phyloP scores from a whole-genome alignment of 2,329 filamentous ascomycete species.

The Grosmannia clavigera region DNA sequence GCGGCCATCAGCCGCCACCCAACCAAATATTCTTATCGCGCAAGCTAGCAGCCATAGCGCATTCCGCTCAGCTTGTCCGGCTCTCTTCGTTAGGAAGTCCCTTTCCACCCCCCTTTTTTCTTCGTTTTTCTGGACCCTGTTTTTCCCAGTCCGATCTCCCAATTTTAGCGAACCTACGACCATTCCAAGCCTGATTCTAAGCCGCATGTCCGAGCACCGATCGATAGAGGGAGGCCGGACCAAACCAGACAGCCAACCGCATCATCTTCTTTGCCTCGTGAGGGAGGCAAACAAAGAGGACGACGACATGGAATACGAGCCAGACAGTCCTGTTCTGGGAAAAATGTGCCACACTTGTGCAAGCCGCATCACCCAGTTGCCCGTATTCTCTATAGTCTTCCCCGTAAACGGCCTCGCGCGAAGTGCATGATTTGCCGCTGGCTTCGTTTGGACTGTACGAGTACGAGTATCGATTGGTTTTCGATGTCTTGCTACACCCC shows the following conservation, averaged over 20 bases:
- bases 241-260: background rate
- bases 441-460: background rate
- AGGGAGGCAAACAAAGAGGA: background rate
- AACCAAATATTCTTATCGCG: background rate
- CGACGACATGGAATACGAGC: too few relatives aligned
- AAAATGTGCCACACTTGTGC: too few relatives aligned
- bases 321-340: too few relatives aligned
- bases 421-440: background rate
- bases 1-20: background rate
- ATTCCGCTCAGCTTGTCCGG: conserved; percentile 1
- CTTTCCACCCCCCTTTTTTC: background rate
- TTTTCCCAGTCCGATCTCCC: background rate
- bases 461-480: background rate
- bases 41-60: background rate
- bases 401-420: background rate
- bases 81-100: background rate
- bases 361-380: too few relatives aligned
- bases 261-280: background rate
- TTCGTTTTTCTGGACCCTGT: background rate
- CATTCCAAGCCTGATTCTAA: background rate
- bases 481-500: background rate
- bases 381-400: too few relatives aligned
- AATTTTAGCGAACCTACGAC: background rate
- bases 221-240: background rate
- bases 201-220: background rate